Percentiles rank a stretch among this genome's conserved stretches.
Evolutionary conservation across 768 basidiomycete genomes (phyloP).

Genomic region (Psilocybe cubensis): DNA sequence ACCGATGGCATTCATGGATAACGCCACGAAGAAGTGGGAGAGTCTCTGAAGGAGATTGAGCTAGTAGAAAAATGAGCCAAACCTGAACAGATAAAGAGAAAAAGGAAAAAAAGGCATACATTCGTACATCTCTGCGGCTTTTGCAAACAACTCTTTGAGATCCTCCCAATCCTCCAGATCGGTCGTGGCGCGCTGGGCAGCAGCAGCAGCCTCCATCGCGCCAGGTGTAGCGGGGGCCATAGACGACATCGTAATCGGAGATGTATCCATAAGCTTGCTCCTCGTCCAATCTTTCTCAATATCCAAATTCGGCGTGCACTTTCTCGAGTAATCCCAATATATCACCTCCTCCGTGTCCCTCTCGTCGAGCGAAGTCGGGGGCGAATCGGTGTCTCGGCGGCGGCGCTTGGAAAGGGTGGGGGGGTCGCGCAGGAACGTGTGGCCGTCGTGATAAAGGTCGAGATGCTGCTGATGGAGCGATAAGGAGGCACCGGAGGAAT

Average conservation of each 20-base stretch:
- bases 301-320: conserved; percentile 30
- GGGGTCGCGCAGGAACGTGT: conserved; percentile 9
- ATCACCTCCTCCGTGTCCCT: conserved; percentile 21
- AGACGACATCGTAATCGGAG: no score
- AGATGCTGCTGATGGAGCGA: conserved; percentile 1
- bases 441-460: conserved; percentile 5
- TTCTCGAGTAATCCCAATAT: conserved; percentile 41
- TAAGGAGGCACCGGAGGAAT: neutral
- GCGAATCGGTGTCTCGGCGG: neutral
- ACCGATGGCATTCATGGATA: conserved; percentile 71
- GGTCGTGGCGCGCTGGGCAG: conserved; percentile 22
- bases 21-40: conserved; percentile 62
- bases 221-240: no score
- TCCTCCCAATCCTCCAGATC: conserved; percentile 65
- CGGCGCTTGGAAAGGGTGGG: conserved; percentile 23
- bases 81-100: neutral
- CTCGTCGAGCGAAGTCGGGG: neutral
- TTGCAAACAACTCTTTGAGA: conserved; percentile 63
- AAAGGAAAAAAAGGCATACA: conserved; percentile 37
- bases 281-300: conserved; percentile 24
- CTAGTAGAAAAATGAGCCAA: conserved; percentile 24
- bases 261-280: conserved; percentile 44
- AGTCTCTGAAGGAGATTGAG: conserved; percentile 49
- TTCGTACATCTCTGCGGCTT: conserved; percentile 62
- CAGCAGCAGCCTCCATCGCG: conserved; percentile 18